Percentiles rank a stretch among this genome's conserved stretches.
phyloP scores from a whole-genome alignment of 495 filamentous ascomycete species.

The Symbiotaphrina buchneri region DNA sequence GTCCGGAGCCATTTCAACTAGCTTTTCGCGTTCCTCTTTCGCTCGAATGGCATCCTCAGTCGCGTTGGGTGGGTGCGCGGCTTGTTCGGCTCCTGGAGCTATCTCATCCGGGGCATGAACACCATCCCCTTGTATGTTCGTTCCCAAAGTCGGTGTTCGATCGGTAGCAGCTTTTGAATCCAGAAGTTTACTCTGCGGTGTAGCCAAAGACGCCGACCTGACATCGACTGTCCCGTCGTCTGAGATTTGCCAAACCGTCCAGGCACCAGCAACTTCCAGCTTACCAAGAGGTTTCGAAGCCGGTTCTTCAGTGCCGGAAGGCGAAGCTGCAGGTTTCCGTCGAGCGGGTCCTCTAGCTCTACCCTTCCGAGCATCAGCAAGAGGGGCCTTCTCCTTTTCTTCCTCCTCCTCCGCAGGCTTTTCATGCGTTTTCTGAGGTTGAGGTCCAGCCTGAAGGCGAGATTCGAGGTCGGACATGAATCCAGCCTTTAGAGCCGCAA shows the following conservation, averaged over 20 bases:
- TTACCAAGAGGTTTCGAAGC: background rate
- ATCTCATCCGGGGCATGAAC: background rate
- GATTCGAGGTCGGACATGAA: slow-evolving; percentile 84
- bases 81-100: background rate
- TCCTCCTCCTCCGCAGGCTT: slow-evolving; percentile 32
- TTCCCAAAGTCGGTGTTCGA: slow-evolving; percentile 1
- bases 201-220: background rate
- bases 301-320: slow-evolving; percentile 6
- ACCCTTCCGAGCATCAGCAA: slow-evolving; percentile 73
- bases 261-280: background rate
- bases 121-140: slow-evolving; percentile 1
- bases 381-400: slow-evolving; percentile 49
- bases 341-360: slow-evolving; percentile 73
- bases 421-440: slow-evolving; percentile 37
- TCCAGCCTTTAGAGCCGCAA: slow-evolving; percentile 70
- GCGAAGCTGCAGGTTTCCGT: slow-evolving; percentile 35
- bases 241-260: slow-evolving; percentile 5
- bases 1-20: no score
- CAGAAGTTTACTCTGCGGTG: background rate
- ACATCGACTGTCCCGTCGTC: slow-evolving; percentile 4
- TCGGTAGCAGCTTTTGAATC: background rate
- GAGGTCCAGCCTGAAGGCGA: slow-evolving; percentile 60
- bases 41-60: background rate
- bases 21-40: background rate
- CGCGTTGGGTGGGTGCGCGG: background rate